Evolutionary conservation across 371 early-diverging fungal species (phyloP), one percentile per base, ranked within the genome.

Genomic region (Mortierella sp.): DNA sequence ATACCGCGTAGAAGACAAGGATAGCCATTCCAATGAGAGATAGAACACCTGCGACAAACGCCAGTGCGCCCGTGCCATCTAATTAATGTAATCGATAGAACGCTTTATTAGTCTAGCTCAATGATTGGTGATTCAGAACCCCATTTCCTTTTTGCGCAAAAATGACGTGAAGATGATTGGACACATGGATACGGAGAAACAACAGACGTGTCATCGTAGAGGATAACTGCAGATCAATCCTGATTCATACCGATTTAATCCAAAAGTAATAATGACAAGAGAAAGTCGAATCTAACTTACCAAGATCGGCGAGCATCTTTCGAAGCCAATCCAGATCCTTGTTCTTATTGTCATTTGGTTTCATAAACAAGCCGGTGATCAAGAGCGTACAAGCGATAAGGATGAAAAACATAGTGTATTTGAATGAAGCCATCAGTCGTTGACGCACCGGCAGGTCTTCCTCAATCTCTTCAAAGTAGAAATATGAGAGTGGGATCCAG

Each of bases 1-100:
- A 40, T 71, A 80, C 81, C 34, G 75, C 68, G 56, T 75, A 75
- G 47, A 70, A 81, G 29, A 81, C 72, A n/a, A 81, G 69, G 35
- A 81, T 66, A 19, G 63, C 65, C 81, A 81, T 81, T 43, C 81
- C 81, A 3, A 68, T 22, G 13, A 81, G 58, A 19, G 72, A 54
- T 28, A 81, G 17, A 5, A 81, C 81, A 4, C 81, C 81, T 0
- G 69, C 69, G 9, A 81, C 72, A 69, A 81, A 81, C 19, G 72
- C 68, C 17, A 81, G 28, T 2, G 81, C 81, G 19, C 75, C 80
- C 19, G 75, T 59, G 47, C 75, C 81, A 31, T 69, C 81, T 81
- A 62, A 15, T 54, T 34, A 65, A 53, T n/a, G 42, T 7, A 64
- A 22, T 4, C 6, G 32, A 58, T 29, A 66, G 60, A 40, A 32